phyloP scores from a whole-genome alignment of 148 eudicot species.

The Rhododendron griersonianum region DNA sequence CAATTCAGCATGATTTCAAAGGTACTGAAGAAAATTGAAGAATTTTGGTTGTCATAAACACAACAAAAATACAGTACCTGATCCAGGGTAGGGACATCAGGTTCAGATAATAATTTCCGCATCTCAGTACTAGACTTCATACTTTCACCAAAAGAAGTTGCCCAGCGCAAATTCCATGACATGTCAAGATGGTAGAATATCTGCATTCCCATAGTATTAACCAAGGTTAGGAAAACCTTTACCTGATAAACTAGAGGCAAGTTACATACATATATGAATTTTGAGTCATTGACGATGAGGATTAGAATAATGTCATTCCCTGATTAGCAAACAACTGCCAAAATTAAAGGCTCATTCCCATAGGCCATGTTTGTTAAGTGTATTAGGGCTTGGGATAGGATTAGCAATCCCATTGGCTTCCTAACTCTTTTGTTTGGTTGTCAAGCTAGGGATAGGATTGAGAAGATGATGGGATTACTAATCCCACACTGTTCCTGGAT shows the following conservation, averaged over 20 bases:
- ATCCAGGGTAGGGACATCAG: slow-evolving; percentile 49
- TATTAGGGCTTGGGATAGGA: too few species aligned
- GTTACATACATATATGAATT: background rate
- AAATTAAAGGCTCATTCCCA: too few species aligned
- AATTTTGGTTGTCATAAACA: background rate
- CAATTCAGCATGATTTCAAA: background rate
- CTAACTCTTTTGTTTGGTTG: too few species aligned
- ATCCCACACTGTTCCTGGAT: too few species aligned
- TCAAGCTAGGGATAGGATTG: too few species aligned
- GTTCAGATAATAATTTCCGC: slow-evolving; percentile 45
- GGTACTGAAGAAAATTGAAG: background rate
- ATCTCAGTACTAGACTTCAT: slow-evolving; percentile 23
- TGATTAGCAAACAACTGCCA: background rate
- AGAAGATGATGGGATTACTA: too few species aligned
- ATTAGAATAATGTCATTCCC: background rate
- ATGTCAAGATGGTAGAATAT: slow-evolving; percentile 79
- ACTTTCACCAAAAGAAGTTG: slow-evolving; percentile 24
- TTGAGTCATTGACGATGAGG: background rate
- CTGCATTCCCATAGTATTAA: slow-evolving; percentile 29
- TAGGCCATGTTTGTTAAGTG: too few species aligned
- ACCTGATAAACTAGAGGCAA: background rate
- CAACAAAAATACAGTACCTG: slow-evolving; percentile 45
- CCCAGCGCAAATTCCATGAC: slow-evolving; percentile 92
- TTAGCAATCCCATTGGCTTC: too few species aligned
- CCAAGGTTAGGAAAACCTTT: background rate